Evolutionary conservation across 2,329 filamentous ascomycete genomes (phyloP).

Genomic region (Mollisiaceae sp.): DNA sequence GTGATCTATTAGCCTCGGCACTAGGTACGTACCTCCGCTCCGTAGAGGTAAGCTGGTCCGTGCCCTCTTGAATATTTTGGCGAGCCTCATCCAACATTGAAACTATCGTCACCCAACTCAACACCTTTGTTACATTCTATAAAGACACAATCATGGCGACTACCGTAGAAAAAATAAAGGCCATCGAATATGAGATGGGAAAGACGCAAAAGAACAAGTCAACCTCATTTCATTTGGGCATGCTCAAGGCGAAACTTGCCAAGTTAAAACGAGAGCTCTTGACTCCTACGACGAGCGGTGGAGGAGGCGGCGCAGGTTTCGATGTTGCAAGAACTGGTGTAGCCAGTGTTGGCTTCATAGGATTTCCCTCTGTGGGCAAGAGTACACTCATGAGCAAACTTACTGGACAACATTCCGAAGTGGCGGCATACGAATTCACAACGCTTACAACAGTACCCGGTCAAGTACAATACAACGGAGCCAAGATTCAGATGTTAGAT

Average conservation of each 20-base stretch:
- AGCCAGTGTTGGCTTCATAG: conserved; percentile 95
- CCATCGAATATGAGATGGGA: conserved; percentile 95
- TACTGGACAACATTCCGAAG: conserved; percentile 97
- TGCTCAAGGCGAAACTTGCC: conserved; percentile 96
- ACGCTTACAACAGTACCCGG: conserved; percentile 97
- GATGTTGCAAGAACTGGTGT: conserved; percentile 98
- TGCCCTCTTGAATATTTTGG: too few relatives aligned
- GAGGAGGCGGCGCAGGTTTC: conserved; percentile 87
- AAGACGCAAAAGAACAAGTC: too few relatives aligned
- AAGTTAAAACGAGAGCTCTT: conserved; percentile 97
- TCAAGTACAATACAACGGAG: conserved; percentile 94
- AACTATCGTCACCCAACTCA: too few relatives aligned
- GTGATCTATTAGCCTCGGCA: too few relatives aligned
- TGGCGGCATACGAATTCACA: conserved; percentile 97
- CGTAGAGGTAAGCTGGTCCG: too few relatives aligned
- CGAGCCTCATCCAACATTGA: too few relatives aligned
- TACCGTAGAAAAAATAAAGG: conserved; percentile 98
- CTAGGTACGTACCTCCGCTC: too few relatives aligned
- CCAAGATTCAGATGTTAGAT: conserved; percentile 97
- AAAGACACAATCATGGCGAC: conserved; percentile 76
- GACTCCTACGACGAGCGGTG: conserved; percentile 82
- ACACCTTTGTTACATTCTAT: too few relatives aligned
- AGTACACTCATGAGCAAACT: conserved; percentile 95
- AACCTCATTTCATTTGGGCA: conserved; percentile 91
- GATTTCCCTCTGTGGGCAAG: conserved; percentile 97